These are phyloP conservation scores for Eucalyptus curtisii DNA, from an alignment of 345 rosid species.

Conservation along the genomic window DNA sequence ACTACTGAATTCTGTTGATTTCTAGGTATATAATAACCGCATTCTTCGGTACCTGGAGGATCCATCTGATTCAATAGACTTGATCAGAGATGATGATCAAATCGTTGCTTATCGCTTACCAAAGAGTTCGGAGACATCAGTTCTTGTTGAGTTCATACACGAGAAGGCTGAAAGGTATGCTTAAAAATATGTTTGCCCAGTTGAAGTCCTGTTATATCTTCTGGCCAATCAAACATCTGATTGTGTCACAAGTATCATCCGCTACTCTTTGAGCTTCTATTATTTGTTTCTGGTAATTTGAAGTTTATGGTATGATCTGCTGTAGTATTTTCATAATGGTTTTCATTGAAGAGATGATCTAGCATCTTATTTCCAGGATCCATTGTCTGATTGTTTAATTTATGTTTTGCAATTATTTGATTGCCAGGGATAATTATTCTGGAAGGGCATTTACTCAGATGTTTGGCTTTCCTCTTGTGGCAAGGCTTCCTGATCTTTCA, in stretches of 20 bases:
- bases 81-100: conserved; percentile 56
- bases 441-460: neutral
- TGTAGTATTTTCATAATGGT: neutral
- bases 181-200: neutral
- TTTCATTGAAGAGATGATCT: neutral
- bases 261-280: neutral
- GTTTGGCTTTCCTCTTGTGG: conserved; percentile 50
- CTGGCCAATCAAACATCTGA: neutral
- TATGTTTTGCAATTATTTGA: neutral
- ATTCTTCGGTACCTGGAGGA: conserved; percentile 39
- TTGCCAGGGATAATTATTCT: neutral
- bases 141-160: conserved; percentile 41
- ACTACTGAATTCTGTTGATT: neutral
- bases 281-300: neutral
- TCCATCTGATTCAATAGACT: conserved; percentile 36
- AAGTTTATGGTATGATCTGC: neutral
- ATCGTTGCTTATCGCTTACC: conserved; percentile 53
- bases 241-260: neutral
- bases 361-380: neutral
- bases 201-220: neutral
- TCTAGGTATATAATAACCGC: conserved; percentile 33
- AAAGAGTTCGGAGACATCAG: conserved; percentile 19
- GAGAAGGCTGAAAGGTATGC: conserved; percentile 29
- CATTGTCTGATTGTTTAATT: neutral
- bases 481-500: conserved; percentile 16